Percentiles rank a stretch among this genome's conserved stretches.
These are phyloP conservation scores for Boletus subcaerulescens DNA, from an alignment of 768 basidiomycete species.

Conservation along the genomic window DNA sequence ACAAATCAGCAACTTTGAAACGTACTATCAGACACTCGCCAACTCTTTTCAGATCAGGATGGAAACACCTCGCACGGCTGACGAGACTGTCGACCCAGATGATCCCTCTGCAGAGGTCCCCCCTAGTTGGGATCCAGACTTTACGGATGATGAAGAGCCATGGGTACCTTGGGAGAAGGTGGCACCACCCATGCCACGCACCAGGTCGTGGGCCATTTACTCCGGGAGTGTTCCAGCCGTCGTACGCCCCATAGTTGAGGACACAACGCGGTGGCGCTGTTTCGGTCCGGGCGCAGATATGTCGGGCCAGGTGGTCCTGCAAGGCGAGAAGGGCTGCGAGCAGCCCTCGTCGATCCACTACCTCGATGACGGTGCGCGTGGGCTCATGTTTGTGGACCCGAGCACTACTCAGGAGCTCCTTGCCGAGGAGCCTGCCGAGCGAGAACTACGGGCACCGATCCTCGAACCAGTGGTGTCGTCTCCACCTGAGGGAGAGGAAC, in stretches of 20 bases:
- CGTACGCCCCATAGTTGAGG: not conserved
- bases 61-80: not conserved
- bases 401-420: not conserved
- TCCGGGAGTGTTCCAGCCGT: not conserved
- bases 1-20: slow-evolving; percentile 10
- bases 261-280: not conserved
- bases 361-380: slow-evolving; percentile 16
- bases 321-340: not conserved
- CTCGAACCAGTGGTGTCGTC: slow-evolving; percentile 4
- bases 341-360: slow-evolving; percentile 12
- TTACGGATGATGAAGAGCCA: slow-evolving; percentile 15
- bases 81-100: slow-evolving; percentile 5
- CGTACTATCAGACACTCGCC: slow-evolving; percentile 11
- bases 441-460: slow-evolving; percentile 3
- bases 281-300: not conserved
- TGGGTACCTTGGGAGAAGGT: slow-evolving; percentile 22
- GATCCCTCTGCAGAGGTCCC: not conserved
- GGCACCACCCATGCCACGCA: not conserved
- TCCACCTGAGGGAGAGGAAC: slow-evolving; percentile 16
- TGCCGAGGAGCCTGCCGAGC: slow-evolving; percentile 2
- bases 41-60: slow-evolving; percentile 1
- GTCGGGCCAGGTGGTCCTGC: slow-evolving; percentile 4
- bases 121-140: not conserved
- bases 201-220: not conserved
- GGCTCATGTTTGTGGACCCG: slow-evolving; percentile 16